These are phyloP conservation scores for Colletotrichum truncatum DNA, from an alignment of 2,329 filamentous ascomycete species.

Conservation along the genomic window DNA sequence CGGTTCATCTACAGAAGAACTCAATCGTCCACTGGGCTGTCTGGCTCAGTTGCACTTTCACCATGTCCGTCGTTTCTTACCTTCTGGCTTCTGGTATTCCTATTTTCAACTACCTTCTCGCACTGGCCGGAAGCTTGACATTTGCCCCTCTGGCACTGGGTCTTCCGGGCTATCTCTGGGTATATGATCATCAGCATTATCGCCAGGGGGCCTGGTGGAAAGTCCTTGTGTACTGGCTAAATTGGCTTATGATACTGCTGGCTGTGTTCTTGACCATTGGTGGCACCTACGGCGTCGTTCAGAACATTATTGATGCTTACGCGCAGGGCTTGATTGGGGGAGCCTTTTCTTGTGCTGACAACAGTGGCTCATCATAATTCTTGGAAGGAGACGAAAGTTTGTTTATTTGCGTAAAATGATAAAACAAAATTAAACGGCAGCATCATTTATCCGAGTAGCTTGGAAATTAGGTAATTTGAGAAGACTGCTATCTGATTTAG, in stretches of 20 bases:
- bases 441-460: no score
- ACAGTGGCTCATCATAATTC: constrained; percentile 45
- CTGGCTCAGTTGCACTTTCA: constrained; percentile 45
- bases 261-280: constrained; percentile 49
- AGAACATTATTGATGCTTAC: constrained; percentile 62
- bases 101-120: constrained; percentile 44
- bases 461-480: no score
- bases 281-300: constrained; percentile 55
- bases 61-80: constrained; percentile 40
- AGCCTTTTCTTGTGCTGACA: constrained; percentile 59
- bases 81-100: constrained; percentile 44
- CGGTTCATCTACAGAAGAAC: constrained; percentile 46
- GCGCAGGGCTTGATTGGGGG: constrained; percentile 52
- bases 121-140: constrained; percentile 42
- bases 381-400: no score
- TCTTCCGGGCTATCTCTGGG: constrained; percentile 46
- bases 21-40: constrained; percentile 44
- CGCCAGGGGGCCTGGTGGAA: constrained; percentile 38
- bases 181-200: constrained; percentile 45
- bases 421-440: no score
- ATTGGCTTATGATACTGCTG: constrained; percentile 44
- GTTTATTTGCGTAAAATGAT: no score
- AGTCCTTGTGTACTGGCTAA: constrained; percentile 41
- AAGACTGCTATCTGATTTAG: no score
- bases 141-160: constrained; percentile 46